Evolutionary conservation across 1,139 yeast species (phyloP).

Genomic region (Waltiozyma sp.): DNA sequence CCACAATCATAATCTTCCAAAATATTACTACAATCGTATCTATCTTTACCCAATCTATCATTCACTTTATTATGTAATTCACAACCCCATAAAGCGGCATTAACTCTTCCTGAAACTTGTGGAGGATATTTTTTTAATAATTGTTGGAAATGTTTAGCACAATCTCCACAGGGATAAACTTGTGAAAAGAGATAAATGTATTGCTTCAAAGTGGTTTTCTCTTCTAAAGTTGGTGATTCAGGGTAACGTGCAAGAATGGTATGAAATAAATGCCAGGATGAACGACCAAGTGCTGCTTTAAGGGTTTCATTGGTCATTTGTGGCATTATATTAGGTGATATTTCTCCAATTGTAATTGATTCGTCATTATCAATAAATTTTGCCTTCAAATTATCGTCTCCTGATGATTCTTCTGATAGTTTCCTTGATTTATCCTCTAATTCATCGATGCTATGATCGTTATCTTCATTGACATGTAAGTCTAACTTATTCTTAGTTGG

Average conservation of each 20-base stretch:
- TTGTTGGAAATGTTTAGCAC: conserved; percentile 81
- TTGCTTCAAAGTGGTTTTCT: conserved; percentile 46
- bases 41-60: conserved; percentile 52
- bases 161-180: conserved; percentile 88
- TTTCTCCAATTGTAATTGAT: neutral
- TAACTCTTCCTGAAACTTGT: conserved; percentile 63
- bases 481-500: neutral
- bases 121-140: conserved; percentile 70
- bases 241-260: conserved; percentile 90
- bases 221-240: conserved; percentile 56
- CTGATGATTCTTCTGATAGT: no score
- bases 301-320: conserved; percentile 57
- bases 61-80: conserved; percentile 86
- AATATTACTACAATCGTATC: conserved; percentile 75
- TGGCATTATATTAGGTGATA: conserved; percentile 45
- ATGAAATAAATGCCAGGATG: conserved; percentile 87
- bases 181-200: conserved; percentile 56
- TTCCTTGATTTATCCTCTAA: no score
- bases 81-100: conserved; percentile 96
- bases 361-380: no score
- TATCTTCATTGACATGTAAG: neutral
- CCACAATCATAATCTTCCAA: conserved; percentile 94
- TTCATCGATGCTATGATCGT: no score
- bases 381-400: no score
- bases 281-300: conserved; percentile 48